Percentiles rank a stretch among this genome's conserved stretches.
phyloP scores from a whole-genome alignment of 2,329 filamentous ascomycete species.

The Neonectria coccinea region DNA sequence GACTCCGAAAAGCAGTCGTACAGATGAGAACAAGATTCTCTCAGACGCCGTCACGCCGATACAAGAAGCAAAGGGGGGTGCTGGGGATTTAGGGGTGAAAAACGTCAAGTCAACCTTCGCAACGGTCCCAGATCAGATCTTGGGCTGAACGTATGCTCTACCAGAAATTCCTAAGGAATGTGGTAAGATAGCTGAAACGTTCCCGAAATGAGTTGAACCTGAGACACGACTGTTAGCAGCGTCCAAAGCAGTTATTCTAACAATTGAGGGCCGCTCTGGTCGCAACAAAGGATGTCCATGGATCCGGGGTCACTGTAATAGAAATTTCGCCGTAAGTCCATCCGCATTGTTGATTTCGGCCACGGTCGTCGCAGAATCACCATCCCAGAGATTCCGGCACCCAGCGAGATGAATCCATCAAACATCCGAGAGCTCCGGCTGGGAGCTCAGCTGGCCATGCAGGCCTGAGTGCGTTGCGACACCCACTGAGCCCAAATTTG shows the following conservation, averaged over 20 bases:
- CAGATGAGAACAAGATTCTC: slow-evolving; percentile 51
- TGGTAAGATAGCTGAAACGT: slow-evolving; percentile 54
- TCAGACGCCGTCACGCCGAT: slow-evolving; percentile 57
- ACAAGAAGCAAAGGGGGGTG: slow-evolving; percentile 49
- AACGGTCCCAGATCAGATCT: slow-evolving; percentile 44
- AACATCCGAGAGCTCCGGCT: background rate
- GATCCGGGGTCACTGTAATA: background rate
- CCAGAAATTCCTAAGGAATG: slow-evolving; percentile 56
- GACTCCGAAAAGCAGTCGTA: slow-evolving; percentile 54
- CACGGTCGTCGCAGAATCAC: background rate
- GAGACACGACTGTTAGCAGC: slow-evolving; percentile 40
- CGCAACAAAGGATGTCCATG: slow-evolving; percentile 5
- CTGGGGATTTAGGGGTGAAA: slow-evolving; percentile 42
- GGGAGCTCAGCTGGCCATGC: background rate
- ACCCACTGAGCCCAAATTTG: background rate
- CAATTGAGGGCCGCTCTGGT: background rate
- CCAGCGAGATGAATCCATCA: background rate
- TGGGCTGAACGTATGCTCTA: slow-evolving; percentile 51
- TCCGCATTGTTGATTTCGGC: background rate
- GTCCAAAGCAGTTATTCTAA: background rate
- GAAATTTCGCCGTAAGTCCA: background rate
- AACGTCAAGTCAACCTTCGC: slow-evolving; percentile 46
- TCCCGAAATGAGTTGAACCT: slow-evolving; percentile 58
- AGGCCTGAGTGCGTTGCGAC: background rate
- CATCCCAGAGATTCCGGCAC: background rate